Evolutionary conservation across 192 early-diverging fungal species (phyloP), one percentile per base, ranked within the genome.

Genomic region (Podila verticillata): DNA sequence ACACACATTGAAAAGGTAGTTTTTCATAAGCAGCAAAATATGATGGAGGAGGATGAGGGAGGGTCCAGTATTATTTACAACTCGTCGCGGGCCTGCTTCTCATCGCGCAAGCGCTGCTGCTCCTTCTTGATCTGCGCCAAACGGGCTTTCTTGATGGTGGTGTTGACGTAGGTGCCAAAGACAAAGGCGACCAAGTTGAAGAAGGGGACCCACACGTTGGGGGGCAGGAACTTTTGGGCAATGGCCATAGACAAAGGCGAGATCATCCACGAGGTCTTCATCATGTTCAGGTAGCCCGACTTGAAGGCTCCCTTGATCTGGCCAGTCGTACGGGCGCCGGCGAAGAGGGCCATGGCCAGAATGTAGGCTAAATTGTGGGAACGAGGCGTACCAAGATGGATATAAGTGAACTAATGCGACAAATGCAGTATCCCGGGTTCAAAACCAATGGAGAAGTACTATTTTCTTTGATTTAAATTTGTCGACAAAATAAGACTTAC

Each of bases 141-240:
- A 65, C 65, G 86, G 68, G 65, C 82, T 86, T 72, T 80, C 89
- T 96, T 96, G 73, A 91, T 90, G 74, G 85, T 81, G 57, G 90
- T 93, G 85, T 95, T 95, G 61, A 92, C 85, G 54, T 92, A 93
- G 17, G 89, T 90, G 68, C 92, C 92, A 77, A 93, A 93, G 60
- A 78, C 80, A 70, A 96, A 96, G 24, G 89, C 89, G 56, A 97
- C 84, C 28, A 92, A 51, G 85, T 96, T 95, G 85, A 96, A 97
- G 89, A 96, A 97, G 28, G 96, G 96, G 30, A 95, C 88, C 95
- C 95, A 97, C 54, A 92, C 82, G 48, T 88, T 83, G 13, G 91
- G 94, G n/a, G 87, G 89, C 57, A 97, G 80, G 66, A 91, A 91
- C 77, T 88, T 90, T 86, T 92, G 90, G 8, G 96, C 95, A 78